Percentiles rank a stretch among this genome's conserved stretches.
These are phyloP conservation scores for Colletotrichum orchidophilum DNA, from an alignment of 2,329 filamentous ascomycete genomes.

Conservation along the genomic window DNA sequence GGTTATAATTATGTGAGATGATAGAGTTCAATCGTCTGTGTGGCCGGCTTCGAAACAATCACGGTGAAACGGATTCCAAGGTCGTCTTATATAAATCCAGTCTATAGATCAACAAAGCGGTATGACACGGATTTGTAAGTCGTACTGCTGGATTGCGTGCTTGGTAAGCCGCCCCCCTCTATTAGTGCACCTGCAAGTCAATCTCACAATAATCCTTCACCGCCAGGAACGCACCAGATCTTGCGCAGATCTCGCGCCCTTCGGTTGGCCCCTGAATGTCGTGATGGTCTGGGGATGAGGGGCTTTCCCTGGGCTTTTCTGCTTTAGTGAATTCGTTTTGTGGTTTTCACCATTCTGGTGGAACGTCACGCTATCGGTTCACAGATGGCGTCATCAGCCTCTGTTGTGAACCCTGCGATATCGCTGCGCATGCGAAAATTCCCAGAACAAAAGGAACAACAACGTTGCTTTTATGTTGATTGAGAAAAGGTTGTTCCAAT, in stretches of 20 bases:
- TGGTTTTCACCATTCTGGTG: constrained; percentile 4
- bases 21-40: neutral
- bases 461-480: neutral
- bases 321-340: neutral
- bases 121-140: constrained; percentile 15
- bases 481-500: neutral
- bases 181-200: neutral
- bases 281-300: neutral
- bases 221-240: neutral
- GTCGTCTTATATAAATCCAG: constrained; percentile 4
- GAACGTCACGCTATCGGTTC: constrained; percentile 23
- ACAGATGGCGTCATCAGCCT: constrained; percentile 21
- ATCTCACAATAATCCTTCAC: constrained; percentile 17
- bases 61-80: neutral
- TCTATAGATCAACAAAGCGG: neutral
- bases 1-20: neutral
- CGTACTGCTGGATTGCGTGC: constrained; percentile 9
- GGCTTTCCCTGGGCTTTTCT: neutral
- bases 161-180: constrained; percentile 15
- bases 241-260: neutral
- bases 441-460: neutral
- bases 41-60: neutral
- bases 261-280: neutral
- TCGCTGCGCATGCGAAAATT: neutral
- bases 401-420: constrained; percentile 6